Evolutionary conservation across 2,329 filamentous ascomycete genomes (phyloP).

Genomic region (Clarireedia paspali): DNA sequence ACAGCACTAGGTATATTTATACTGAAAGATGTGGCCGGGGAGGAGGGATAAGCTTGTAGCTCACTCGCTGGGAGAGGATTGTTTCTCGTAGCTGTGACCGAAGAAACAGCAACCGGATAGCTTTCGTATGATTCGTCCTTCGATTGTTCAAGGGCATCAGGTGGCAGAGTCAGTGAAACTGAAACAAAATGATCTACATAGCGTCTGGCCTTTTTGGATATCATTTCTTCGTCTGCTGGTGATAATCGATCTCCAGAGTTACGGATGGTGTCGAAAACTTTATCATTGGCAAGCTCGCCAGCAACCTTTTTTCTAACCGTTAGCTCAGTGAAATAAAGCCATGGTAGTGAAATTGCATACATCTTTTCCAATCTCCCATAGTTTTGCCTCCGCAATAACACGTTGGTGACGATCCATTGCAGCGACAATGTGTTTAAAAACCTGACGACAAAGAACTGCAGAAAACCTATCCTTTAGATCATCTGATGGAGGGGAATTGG

Average conservation of each 20-base stretch:
- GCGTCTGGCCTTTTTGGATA: slow-evolving; percentile 4
- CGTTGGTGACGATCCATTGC: slow-evolving; percentile 4
- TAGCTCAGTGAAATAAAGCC: neutral
- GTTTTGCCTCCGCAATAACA: neutral
- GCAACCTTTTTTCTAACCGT: neutral
- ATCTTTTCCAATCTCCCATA: slow-evolving; percentile 5
- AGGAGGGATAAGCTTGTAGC: neutral
- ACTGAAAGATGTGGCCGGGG: neutral
- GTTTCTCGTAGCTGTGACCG: neutral
- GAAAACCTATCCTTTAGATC: neutral
- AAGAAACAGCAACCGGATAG: neutral
- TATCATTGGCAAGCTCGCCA: neutral
- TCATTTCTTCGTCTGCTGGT: neutral
- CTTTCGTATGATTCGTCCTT: neutral
- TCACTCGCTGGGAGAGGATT: neutral
- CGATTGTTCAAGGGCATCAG: neutral
- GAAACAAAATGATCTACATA: slow-evolving; percentile 7
- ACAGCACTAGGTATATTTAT: neutral
- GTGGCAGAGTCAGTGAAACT: neutral
- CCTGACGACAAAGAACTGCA: neutral
- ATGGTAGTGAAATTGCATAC: neutral
- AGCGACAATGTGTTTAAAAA: slow-evolving; percentile 3
- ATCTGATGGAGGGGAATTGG: neutral
- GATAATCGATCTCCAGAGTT: neutral
- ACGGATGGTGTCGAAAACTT: neutral